Conservation (phyloP, 1,139 yeast genomes). For the Sugiyamaella xylanicola region DNA sequence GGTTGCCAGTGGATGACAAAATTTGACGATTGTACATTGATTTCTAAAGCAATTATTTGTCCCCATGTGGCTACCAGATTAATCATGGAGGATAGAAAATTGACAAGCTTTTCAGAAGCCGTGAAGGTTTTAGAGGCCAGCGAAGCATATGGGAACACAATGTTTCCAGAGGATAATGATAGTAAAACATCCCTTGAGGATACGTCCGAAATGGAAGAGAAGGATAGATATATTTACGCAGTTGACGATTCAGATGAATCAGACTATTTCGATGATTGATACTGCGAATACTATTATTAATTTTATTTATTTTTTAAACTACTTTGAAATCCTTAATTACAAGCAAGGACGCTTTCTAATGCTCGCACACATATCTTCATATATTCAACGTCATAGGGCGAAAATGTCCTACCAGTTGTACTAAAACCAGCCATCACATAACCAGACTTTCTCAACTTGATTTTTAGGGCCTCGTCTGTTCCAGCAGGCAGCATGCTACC, state of each 20-base stretch:
- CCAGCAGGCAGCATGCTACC: too few relatives aligned
- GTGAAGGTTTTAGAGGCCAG: constrained; percentile 17
- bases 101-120: constrained; percentile 15
- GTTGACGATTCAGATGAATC: neutral
- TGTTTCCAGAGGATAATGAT: constrained; percentile 3
- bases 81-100: constrained; percentile 20
- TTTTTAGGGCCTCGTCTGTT: constrained; percentile 25
- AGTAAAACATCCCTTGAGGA: too few relatives aligned
- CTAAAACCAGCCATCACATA: constrained; percentile 57
- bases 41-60: constrained; percentile 19
- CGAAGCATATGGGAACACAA: constrained; percentile 15
- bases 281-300: neutral
- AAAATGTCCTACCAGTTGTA: constrained; percentile 42
- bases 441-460: constrained; percentile 59
- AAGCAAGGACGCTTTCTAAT: constrained; percentile 35
- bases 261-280: neutral
- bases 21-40: constrained; percentile 13
- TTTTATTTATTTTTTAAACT: neutral
- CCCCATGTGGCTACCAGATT: constrained; percentile 20
- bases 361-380: constrained; percentile 44
- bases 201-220: too few relatives aligned
- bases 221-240: neutral
- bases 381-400: constrained; percentile 51
- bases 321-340: constrained; percentile 17
- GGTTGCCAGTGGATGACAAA: constrained; percentile 20